These are phyloP conservation scores for Pistacia atlantica DNA, from an alignment of 345 rosid species.

Conservation along the genomic window DNA sequence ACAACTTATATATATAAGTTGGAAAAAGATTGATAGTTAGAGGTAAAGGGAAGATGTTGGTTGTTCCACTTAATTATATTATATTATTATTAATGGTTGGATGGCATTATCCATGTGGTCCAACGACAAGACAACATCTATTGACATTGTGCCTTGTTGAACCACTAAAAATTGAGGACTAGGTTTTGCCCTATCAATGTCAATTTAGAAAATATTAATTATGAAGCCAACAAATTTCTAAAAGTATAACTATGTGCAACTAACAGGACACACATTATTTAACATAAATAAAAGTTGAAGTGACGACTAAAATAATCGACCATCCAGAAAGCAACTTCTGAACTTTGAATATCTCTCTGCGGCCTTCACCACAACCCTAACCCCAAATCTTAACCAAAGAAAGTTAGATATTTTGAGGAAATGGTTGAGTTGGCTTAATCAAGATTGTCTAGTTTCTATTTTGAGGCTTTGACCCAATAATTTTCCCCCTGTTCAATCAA, in stretches of 20 bases:
- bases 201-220: background rate
- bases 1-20: no score
- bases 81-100: no score
- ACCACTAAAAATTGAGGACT: background rate
- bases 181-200: conserved; percentile 12
- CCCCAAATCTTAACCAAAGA: no score
- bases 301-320: background rate
- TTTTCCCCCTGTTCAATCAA: no score
- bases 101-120: conserved; percentile 13
- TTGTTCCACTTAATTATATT: no score
- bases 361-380: no score
- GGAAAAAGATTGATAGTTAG: no score
- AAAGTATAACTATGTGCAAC: background rate
- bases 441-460: no score
- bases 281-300: background rate
- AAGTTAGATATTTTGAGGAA: no score
- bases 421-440: no score
- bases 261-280: background rate
- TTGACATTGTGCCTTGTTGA: conserved; percentile 14
- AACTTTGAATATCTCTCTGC: background rate
- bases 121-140: conserved; percentile 6
- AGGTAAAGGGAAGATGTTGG: no score
- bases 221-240: background rate
- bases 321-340: conserved; percentile 8
- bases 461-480: no score